phyloP scores from a whole-genome alignment of 2,329 filamentous ascomycete genomes.

The Lecanicillium sp. region DNA sequence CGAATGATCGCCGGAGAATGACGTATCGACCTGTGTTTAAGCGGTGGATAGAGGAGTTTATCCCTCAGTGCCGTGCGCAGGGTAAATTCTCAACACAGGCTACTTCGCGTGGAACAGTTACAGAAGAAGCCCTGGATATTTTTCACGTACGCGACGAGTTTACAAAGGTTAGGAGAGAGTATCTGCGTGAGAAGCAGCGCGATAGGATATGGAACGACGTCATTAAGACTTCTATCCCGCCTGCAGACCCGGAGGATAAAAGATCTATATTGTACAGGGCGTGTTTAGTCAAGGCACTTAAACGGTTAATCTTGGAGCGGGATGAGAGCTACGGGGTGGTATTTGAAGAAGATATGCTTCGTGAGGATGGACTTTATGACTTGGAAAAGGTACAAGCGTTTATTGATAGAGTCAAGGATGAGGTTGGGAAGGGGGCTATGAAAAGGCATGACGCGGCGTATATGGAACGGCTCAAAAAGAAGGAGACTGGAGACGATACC shows the following conservation, averaged over 20 bases:
- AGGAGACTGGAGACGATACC: no score
- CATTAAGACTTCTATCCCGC: slow-evolving; percentile 30
- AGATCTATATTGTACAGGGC: slow-evolving; percentile 22
- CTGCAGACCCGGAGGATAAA: slow-evolving; percentile 15
- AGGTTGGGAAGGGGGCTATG: slow-evolving; percentile 27
- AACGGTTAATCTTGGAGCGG: slow-evolving; percentile 39
- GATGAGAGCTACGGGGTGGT: slow-evolving; percentile 29
- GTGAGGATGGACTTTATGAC: slow-evolving; percentile 33
- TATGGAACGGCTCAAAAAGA: slow-evolving; percentile 5
- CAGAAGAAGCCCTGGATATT: slow-evolving; percentile 40
- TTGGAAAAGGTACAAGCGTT: slow-evolving; percentile 33
- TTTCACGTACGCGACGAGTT: slow-evolving; percentile 43
- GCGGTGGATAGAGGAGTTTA: slow-evolving; percentile 53
- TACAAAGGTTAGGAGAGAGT: slow-evolving; percentile 29
- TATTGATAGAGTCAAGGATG: slow-evolving; percentile 28
- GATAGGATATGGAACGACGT: slow-evolving; percentile 35
- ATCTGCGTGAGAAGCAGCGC: slow-evolving; percentile 29
- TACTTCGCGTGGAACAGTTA: slow-evolving; percentile 35
- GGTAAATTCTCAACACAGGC: slow-evolving; percentile 22
- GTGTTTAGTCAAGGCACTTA: slow-evolving; percentile 32
- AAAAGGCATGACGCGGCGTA: slow-evolving; percentile 14
- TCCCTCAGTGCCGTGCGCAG: slow-evolving; percentile 40
- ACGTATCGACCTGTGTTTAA: slow-evolving; percentile 46
- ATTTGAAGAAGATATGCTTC: slow-evolving; percentile 18
- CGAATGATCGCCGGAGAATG: slow-evolving; percentile 51